Evolutionary conservation across 73 alveolate species (phyloP).

Genomic region (Paramecium bursaria): DNA sequence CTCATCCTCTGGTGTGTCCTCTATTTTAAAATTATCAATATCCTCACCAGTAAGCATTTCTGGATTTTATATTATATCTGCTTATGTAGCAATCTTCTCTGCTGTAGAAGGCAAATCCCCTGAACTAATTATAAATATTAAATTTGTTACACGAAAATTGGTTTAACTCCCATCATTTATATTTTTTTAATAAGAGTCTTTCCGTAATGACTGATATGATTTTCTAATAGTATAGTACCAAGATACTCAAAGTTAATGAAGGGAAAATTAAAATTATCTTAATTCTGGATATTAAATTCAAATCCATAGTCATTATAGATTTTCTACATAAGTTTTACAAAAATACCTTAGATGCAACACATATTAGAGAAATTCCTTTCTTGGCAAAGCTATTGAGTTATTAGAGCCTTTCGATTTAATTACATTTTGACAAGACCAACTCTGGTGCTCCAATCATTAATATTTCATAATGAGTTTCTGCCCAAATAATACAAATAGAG

Average conservation of each 20-base stretch:
- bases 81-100: constrained; percentile 9
- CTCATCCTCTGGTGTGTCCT: constrained; percentile 16
- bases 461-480: not conserved
- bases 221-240: constrained; percentile 12
- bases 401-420: no score
- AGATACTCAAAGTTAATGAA: not conserved
- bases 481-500: not conserved
- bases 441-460: constrained; percentile 7
- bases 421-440: not conserved
- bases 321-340: no score
- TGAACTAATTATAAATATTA: no score
- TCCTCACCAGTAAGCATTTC: not conserved
- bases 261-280: constrained; percentile 1
- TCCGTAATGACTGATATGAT: not conserved
- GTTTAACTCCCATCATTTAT: constrained; percentile 9
- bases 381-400: no score
- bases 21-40: not conserved
- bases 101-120: constrained; percentile 37
- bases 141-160: not conserved
- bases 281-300: not conserved
- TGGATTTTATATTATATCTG: not conserved
- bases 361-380: constrained; percentile 3
- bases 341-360: constrained; percentile 2
- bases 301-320: no score
- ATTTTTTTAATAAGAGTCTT: constrained; percentile 11